phyloP scores from a whole-genome alignment of 176 grass and related monocot species.

The Bolboschoenus planiculmis region DNA sequence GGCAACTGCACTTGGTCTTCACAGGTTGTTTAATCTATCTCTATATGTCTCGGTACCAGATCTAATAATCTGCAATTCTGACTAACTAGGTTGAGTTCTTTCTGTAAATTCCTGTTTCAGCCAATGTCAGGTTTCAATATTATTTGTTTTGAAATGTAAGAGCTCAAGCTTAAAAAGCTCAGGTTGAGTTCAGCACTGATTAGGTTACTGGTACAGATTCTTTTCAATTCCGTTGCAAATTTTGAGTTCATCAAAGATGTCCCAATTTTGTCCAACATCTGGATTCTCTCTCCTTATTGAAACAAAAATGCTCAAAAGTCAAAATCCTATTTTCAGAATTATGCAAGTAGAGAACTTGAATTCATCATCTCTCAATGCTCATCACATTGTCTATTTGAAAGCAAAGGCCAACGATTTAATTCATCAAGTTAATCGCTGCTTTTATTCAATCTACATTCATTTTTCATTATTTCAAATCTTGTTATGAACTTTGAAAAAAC shows the following conservation, averaged over 20 bases:
- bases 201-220: background rate
- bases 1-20: constrained; percentile 52
- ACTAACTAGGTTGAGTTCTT: background rate
- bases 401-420: background rate
- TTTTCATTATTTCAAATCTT: background rate
- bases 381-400: background rate
- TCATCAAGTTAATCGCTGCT: background rate
- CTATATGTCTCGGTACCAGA: background rate
- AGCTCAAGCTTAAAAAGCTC: background rate
- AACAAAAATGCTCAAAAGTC: background rate
- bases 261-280: background rate
- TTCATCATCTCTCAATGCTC: background rate
- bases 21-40: constrained; percentile 34
- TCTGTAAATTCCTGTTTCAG: background rate
- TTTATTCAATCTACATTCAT: background rate
- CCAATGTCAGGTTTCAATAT: background rate
- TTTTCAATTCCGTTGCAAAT: background rate
- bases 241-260: background rate
- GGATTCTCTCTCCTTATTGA: background rate
- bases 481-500: background rate
- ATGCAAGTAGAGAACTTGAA: too few relatives aligned
- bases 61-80: background rate
- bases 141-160: background rate
- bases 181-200: background rate
- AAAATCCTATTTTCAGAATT: too few relatives aligned